Base-by-base conservation (phyloP, 331 rosid species). In the Telfairia occidentalis region DNA sequence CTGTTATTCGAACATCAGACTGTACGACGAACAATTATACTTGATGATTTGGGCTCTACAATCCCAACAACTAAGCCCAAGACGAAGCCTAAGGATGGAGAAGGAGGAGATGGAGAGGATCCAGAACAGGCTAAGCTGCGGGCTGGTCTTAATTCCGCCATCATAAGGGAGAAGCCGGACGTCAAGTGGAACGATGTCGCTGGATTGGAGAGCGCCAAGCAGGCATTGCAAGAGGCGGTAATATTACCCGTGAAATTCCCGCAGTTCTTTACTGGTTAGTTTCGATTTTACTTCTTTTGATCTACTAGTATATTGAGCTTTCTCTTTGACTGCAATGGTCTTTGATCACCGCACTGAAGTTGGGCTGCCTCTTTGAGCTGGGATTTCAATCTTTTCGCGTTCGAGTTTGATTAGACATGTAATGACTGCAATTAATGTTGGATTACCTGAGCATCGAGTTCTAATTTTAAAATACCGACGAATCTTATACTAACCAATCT, bases 111-210 rank as follows among this genome's bases (percentile, higher is more conserved):
- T 2, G 97, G 99, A 1, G 99, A 92, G 76, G 99, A 92, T 80
- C 97, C 97, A 0, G 96, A 90, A 84, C 86, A 95, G 84, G 43
- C 90, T 5, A 95, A 95, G 92, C 89, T 95, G 5, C 81, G 97
- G 64, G 85, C 99, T 0, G 99, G 99, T 37, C 82, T 95, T 46
- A 86, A 92, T 72, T 95, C 99, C 0, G 99, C 99, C 0, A 95
- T 95, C 50, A 81, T 95, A 2, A 80, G 99, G 82, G 99, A 95
- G 82, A 95, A 95, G 77, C 99, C 99, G 23, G 88, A 95, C 52
- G 87, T 95, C 8, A 90, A 95, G 89, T 95, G 99, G 99, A 92
- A 85, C 66, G 99, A 95, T 38, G 99, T 95, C 11, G 99, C 97
- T 0, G 97, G 99, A 9, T 79, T 95, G 72, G 99, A 95, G 80